phyloP scores from a whole-genome alignment of 805 yeast species.

The Scheffersomyces coipomensis region DNA sequence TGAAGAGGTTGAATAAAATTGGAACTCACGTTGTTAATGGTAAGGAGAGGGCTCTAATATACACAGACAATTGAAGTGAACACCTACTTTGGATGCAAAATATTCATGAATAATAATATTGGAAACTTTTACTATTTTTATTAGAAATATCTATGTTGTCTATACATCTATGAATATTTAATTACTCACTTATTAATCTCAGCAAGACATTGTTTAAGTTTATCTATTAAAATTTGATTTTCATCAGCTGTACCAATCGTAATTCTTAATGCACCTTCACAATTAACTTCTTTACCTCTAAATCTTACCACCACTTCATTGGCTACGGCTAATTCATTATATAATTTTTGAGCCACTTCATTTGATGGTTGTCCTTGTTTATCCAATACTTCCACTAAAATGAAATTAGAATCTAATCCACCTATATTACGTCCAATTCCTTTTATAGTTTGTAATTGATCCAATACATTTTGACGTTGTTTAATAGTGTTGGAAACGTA shows the following conservation, averaged over 20 bases:
- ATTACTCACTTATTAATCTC: constrained; percentile 12
- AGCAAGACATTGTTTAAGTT: constrained; percentile 32
- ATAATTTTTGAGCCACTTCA: constrained; percentile 62
- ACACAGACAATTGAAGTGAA: too few relatives aligned
- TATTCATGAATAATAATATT: too few relatives aligned
- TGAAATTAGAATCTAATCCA: constrained; percentile 81
- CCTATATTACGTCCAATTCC: constrained; percentile 79
- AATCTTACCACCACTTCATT: constrained; percentile 83
- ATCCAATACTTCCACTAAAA: constrained; percentile 70
- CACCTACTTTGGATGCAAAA: too few relatives aligned
- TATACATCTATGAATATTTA: too few relatives aligned
- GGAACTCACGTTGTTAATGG: too few relatives aligned
- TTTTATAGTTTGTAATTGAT: constrained; percentile 52
- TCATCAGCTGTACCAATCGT: constrained; percentile 85
- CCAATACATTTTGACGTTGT: constrained; percentile 57
- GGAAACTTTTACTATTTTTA: too few relatives aligned
- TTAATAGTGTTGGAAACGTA: constrained; percentile 48
- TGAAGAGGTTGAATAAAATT: too few relatives aligned
- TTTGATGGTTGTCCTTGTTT: constrained; percentile 63
- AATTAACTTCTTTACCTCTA: constrained; percentile 88
- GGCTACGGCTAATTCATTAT: constrained; percentile 66
- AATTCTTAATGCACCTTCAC: constrained; percentile 82
- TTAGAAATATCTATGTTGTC: too few relatives aligned
- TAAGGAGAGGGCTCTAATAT: too few relatives aligned
- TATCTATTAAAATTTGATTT: constrained; percentile 55